Conservation (phyloP, 805 yeast species). For the Pichia membranifaciens region DNA sequence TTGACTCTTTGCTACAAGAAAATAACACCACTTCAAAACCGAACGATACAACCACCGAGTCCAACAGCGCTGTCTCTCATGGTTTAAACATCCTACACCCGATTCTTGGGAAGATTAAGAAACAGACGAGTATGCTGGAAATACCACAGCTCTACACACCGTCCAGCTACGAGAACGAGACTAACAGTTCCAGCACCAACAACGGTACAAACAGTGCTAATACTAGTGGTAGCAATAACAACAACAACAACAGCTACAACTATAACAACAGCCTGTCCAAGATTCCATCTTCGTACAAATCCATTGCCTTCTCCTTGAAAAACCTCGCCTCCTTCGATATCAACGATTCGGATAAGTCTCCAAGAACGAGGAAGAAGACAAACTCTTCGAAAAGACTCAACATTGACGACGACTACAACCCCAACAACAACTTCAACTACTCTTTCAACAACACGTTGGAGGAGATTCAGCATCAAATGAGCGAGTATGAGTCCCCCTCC, state of each 20-base stretch:
- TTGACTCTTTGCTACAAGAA: not conserved
- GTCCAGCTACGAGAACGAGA: not conserved
- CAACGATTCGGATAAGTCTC: not conserved
- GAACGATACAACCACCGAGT: not conserved
- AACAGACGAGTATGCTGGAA: constrained; percentile 13
- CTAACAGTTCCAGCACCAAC: too few relatives aligned
- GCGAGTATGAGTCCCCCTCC: constrained; percentile 6
- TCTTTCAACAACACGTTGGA: constrained; percentile 29
- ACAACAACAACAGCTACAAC: not conserved
- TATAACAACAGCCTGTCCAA: not conserved
- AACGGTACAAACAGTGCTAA: not conserved
- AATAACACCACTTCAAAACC: not conserved
- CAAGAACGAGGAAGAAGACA: not conserved
- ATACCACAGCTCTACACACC: not conserved
- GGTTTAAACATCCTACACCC: constrained; percentile 21
- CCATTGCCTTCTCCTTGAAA: constrained; percentile 7
- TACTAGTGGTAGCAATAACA: not conserved
- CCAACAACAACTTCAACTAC: constrained; percentile 29
- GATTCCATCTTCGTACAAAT: constrained; percentile 10
- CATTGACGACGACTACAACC: constrained; percentile 28
- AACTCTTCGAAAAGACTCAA: not conserved
- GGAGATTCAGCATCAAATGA: constrained; percentile 30
- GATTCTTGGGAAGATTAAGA: constrained; percentile 15
- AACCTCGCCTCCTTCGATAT: constrained; percentile 1
- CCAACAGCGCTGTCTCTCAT: not conserved